Percentiles rank a stretch among this genome's conserved stretches.
These are phyloP conservation scores for Tetracladium maxilliforme DNA, from an alignment of 2,329 filamentous ascomycete genomes.

Conservation along the genomic window DNA sequence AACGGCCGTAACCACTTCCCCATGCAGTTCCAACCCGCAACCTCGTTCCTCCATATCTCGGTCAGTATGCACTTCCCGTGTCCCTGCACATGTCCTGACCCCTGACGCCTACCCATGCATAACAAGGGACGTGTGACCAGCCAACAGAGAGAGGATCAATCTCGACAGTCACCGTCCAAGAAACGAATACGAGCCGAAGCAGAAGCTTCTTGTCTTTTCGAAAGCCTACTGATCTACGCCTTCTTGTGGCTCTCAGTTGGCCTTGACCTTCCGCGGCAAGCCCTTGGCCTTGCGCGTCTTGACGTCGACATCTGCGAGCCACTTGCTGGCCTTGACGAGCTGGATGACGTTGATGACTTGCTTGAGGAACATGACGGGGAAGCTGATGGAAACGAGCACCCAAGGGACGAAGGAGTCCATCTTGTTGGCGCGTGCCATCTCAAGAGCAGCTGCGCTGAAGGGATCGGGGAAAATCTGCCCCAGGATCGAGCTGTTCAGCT, in stretches of 20 bases:
- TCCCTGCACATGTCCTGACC: too few relatives aligned
- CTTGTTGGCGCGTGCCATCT: slow-evolving; percentile 89
- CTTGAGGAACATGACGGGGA: slow-evolving; percentile 81
- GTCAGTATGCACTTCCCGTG: too few relatives aligned
- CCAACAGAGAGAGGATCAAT: too few relatives aligned
- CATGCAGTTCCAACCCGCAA: slow-evolving; percentile 20
- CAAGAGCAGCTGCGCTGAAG: slow-evolving; percentile 83
- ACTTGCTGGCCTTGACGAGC: slow-evolving; percentile 81
- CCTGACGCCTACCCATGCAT: too few relatives aligned
- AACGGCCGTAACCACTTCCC: too few relatives aligned
- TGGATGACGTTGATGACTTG: slow-evolving; percentile 91
- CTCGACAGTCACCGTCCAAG: too few relatives aligned
- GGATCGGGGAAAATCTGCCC: slow-evolving; percentile 73
- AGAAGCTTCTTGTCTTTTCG: too few relatives aligned
- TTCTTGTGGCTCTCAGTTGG: too few relatives aligned
- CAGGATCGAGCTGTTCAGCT: slow-evolving; percentile 55
- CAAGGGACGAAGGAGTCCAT: slow-evolving; percentile 64
- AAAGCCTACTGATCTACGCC: too few relatives aligned
- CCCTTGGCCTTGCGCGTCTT: slow-evolving; percentile 42
- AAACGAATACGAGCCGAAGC: too few relatives aligned
- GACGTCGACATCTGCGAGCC: slow-evolving; percentile 84
- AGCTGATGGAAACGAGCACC: slow-evolving; percentile 68
- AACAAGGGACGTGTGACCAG: too few relatives aligned
- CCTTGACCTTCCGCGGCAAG: slow-evolving; percentile 29
- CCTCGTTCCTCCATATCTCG: slow-evolving; percentile 24